Percentiles rank a stretch among this genome's conserved stretches.
Conservation (phyloP, 176 grass and related monocot species). For the Carex pumila region DNA sequence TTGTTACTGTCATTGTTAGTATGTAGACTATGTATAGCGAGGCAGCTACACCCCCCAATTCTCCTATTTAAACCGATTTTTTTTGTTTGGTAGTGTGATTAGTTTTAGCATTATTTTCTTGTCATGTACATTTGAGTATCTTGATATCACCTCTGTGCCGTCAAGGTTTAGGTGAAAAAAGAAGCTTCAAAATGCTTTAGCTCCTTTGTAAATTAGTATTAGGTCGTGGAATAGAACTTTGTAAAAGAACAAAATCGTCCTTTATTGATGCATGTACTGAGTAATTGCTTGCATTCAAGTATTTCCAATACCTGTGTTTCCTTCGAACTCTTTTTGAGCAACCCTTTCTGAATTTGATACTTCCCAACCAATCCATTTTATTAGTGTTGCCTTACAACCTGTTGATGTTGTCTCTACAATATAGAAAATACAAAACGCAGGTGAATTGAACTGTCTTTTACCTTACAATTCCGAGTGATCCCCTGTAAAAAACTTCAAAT, state of each 20-base stretch:
- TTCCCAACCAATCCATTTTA: not conserved
- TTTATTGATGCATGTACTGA: not conserved
- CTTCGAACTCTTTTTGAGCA: not conserved
- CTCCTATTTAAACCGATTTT: not conserved
- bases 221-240: not conserved
- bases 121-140: not conserved
- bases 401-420: not conserved
- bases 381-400: not conserved
- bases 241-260: not conserved
- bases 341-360: not conserved
- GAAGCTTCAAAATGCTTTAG: not conserved
- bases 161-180: not conserved
- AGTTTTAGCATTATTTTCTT: not conserved
- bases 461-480: not conserved
- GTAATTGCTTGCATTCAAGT: not conserved
- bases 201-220: not conserved
- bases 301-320: not conserved
- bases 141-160: not conserved
- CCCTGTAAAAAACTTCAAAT: no score
- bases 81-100: not conserved
- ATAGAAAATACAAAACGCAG: not conserved
- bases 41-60: not conserved
- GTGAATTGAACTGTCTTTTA: not conserved
- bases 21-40: slow-evolving; percentile 2
- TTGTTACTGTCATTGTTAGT: not conserved